Conservation (phyloP, 352 stramenopile genomes). For the Phytophthora sojae region DNA sequence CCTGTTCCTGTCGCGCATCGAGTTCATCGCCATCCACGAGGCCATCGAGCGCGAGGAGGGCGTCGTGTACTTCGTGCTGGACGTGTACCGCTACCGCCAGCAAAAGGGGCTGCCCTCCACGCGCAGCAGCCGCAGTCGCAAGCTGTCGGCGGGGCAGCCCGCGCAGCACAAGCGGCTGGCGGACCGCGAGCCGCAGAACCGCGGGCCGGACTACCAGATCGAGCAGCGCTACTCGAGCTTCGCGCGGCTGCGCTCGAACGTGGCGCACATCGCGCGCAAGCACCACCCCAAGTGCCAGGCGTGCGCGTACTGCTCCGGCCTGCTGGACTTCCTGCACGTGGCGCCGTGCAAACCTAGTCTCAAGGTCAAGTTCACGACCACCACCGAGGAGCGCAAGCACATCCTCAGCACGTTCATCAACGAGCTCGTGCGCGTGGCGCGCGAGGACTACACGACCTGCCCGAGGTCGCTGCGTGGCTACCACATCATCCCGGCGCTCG, state of each 20-base stretch:
- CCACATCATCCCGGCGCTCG: conserved; percentile 53
- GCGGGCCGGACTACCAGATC: conserved; percentile 62
- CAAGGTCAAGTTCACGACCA: conserved; percentile 60
- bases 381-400: conserved; percentile 49
- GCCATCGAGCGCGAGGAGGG: conserved; percentile 56
- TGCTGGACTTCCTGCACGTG: conserved; percentile 55
- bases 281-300: conserved; percentile 52
- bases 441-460: conserved; percentile 43
- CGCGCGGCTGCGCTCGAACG: conserved; percentile 50
- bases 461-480: conserved; percentile 45
- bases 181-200: conserved; percentile 23
- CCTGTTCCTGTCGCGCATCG: conserved; percentile 64
- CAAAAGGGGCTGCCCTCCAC: conserved; percentile 59
- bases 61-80: conserved; percentile 65
- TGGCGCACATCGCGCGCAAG: conserved; percentile 56
- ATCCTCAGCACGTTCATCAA: conserved; percentile 58
- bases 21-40: conserved; percentile 64
- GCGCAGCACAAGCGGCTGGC: conserved; percentile 2
- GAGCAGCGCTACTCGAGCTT: conserved; percentile 78
- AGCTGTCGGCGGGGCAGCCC: conserved; percentile 26
- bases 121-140: conserved; percentile 18
- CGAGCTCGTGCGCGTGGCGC: conserved; percentile 39
- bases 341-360: conserved; percentile 52
- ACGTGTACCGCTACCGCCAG: conserved; percentile 65
- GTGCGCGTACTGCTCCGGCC: conserved; percentile 56